Percentiles rank a stretch among this genome's conserved stretches.
These are phyloP conservation scores for Sugiyamaella castrensis DNA, from an alignment of 1,139 yeast species.

Conservation along the genomic window DNA sequence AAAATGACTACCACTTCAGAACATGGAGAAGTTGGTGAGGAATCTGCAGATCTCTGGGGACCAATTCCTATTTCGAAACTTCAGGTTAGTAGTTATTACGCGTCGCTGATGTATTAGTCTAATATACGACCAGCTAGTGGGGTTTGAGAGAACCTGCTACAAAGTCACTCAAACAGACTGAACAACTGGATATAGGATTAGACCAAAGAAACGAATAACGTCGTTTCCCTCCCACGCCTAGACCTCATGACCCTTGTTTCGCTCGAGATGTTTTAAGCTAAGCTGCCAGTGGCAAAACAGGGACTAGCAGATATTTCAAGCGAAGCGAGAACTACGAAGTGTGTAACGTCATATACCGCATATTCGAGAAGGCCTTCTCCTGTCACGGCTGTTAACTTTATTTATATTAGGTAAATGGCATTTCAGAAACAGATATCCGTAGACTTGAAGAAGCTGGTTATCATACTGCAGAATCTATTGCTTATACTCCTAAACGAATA, in stretches of 20 bases:
- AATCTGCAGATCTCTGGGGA: constrained; percentile 46
- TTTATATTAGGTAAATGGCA: constrained; percentile 69
- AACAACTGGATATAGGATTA: too few relatives aligned
- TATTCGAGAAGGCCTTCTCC: background rate
- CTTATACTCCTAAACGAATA: constrained; percentile 83
- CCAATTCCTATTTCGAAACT: constrained; percentile 46
- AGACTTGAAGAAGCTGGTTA: constrained; percentile 81
- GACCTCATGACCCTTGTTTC: background rate
- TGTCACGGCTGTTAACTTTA: constrained; percentile 11
- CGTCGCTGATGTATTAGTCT: too few relatives aligned
- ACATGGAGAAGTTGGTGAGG: constrained; percentile 29
- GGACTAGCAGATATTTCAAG: too few relatives aligned
- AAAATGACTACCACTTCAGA: constrained; percentile 2
- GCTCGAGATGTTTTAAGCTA: too few relatives aligned
- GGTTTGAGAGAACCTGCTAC: too few relatives aligned
- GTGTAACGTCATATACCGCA: constrained; percentile 2
- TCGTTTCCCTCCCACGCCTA: too few relatives aligned
- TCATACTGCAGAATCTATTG: constrained; percentile 88
- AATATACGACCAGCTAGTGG: too few relatives aligned
- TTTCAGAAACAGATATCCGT: constrained; percentile 71
- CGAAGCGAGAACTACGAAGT: too few relatives aligned
- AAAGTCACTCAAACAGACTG: background rate
- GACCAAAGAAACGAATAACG: too few relatives aligned
- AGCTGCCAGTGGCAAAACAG: constrained; percentile 14
- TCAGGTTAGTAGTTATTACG: constrained; percentile 31